These are phyloP conservation scores for Metschnikowia dekortorum DNA, from an alignment of 805 yeast genomes.

Conservation along the genomic window DNA sequence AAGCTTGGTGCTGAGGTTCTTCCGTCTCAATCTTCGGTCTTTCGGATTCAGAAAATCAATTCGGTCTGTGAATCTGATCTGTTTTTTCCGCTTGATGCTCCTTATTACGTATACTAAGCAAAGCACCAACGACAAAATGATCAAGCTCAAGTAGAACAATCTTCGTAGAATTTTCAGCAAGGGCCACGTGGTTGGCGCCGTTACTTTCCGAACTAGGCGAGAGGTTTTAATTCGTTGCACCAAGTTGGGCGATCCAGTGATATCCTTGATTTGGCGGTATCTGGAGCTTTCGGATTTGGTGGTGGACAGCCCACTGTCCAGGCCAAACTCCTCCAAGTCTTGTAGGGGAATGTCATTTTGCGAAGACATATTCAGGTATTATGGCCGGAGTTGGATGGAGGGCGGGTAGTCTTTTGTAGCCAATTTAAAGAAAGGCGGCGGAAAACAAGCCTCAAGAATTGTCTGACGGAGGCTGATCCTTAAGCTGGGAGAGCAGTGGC, in stretches of 20 bases:
- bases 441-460: background rate
- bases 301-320: background rate
- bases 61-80: constrained; percentile 1
- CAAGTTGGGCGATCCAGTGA: background rate
- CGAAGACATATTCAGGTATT: background rate
- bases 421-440: background rate
- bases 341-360: background rate
- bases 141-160: background rate
- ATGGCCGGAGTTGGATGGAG: background rate
- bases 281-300: background rate
- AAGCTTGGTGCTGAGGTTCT: constrained; percentile 13
- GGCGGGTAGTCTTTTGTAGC: background rate
- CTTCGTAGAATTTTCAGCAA: background rate
- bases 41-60: constrained; percentile 11
- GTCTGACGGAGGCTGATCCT: background rate
- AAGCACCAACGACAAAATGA: background rate
- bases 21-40: constrained; percentile 11
- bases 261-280: background rate
- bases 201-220: constrained; percentile 5
- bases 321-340: background rate
- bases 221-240: background rate
- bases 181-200: background rate
- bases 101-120: constrained; percentile 1
- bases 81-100: background rate
- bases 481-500: background rate